phyloP scores from a whole-genome alignment of 306 rosid genomes.

The Gynostemma pentaphyllum region DNA sequence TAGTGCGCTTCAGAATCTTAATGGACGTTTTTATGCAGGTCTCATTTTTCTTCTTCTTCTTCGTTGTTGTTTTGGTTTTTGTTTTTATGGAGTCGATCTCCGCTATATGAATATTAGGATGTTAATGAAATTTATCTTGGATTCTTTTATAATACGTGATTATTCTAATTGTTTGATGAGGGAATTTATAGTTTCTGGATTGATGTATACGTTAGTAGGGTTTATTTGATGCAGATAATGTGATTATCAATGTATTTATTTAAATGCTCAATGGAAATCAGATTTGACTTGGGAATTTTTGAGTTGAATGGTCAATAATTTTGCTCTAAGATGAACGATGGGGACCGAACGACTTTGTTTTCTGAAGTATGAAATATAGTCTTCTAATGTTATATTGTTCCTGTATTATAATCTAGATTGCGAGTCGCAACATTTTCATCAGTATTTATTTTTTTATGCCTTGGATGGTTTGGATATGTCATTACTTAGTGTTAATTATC shows the following conservation, averaged over 20 bases:
- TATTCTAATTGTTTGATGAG: neutral
- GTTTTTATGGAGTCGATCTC: no score
- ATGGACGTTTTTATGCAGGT: constrained; percentile 93
- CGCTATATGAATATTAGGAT: neutral
- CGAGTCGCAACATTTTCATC: neutral
- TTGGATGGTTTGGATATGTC: neutral
- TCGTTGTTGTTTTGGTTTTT: neutral
- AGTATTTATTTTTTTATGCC: neutral
- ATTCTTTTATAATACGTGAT: neutral
- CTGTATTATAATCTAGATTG: neutral
- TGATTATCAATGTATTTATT: neutral
- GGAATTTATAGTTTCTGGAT: neutral
- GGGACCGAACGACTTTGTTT: neutral
- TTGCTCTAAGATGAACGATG: neutral
- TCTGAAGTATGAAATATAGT: no score
- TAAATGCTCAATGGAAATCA: neutral
- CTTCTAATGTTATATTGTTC: neutral
- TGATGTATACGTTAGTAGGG: neutral
- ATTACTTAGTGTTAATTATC: neutral
- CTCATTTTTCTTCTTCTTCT: neutral
- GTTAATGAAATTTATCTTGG: neutral
- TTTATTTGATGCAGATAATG: neutral
- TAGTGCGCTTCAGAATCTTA: constrained; percentile 74
- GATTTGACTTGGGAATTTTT: neutral
- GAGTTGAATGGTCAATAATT: neutral